Base-by-base conservation (phyloP, 371 early-diverging fungal species). In the Lichtheimia ramosa region DNA sequence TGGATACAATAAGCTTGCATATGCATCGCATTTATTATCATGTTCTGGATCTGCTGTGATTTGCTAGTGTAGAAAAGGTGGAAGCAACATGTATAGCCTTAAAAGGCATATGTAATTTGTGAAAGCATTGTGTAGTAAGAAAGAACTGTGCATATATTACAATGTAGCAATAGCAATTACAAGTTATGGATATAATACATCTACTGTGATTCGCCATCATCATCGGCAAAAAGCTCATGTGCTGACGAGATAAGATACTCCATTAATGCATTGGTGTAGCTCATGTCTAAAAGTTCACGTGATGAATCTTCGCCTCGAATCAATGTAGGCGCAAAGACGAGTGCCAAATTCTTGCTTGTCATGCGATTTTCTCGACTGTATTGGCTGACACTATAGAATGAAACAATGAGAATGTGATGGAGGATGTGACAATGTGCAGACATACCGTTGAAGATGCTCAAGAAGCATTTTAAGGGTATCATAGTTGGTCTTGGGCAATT, bases 271-370 rank as follows among this genome's bases (percentile, higher is more conserved):
- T 91, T 92, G 66, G 92, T 94, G 40, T 75, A 75, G 5, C 81
- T 79, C 89, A 93, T 92, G 58, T 94, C 92, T 40, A 83, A 64
- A 54, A 95, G 76, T 60, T 96, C 95, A 24, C 79, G 70, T 20
- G 75, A 73, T 18, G 87, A 74, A 54, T 90, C 81, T 12, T 74
- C 73, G 66, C 88, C 86, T 12, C 90, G 83, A 70, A 96, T 68
- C 24, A 96, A 70, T 3, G 92, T 94, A 0, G 96, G 97, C 1
- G 94, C 96, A 84, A 96, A 95, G 40, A 96, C 95, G 14, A 96
- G 91, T 2, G 93, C 92, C 48, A 96, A 66, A 56, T 96, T 96
- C 63, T 91, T 89, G 16, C 90, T 73, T 2, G 85, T 88, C 97
- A 96, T 96, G 59, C 89, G 70, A 69, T 95, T 96, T 34, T 82